These are phyloP conservation scores for Fomitiporia mediterranea DNA, from an alignment of 1,284 basidiomycete genomes.

Conservation along the genomic window DNA sequence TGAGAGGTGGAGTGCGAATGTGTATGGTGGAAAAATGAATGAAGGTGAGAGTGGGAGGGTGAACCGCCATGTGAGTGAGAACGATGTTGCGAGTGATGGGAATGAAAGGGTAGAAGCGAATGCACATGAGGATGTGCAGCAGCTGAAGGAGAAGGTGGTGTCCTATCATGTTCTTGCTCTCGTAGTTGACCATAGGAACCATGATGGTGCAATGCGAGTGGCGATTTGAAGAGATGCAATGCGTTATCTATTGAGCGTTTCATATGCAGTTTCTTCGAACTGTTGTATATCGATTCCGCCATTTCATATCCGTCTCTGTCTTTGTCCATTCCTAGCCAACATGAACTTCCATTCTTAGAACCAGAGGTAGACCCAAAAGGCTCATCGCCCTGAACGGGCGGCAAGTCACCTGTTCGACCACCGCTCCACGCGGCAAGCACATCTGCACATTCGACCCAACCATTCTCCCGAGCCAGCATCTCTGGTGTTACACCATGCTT, in stretches of 20 bases:
- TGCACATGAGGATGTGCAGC: background rate
- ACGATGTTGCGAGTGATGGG: background rate
- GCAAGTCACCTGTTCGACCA: constrained; percentile 12
- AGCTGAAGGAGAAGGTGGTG: constrained; percentile 14
- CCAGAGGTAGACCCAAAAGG: background rate
- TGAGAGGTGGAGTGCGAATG: constrained; percentile 12
- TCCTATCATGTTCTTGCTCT: background rate
- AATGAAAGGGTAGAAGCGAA: background rate
- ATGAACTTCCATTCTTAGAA: background rate
- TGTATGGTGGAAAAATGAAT: constrained; percentile 5
- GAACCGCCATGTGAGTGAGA: constrained; percentile 3
- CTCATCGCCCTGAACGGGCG: constrained; percentile 7
- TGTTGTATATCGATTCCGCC: background rate
- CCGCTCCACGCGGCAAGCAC: constrained; percentile 14
- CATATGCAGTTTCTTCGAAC: constrained; percentile 15
- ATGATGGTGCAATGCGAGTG: constrained; percentile 14
- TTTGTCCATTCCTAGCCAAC: background rate
- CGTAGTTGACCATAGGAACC: constrained; percentile 15
- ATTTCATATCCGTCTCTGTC: background rate
- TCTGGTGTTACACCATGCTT: constrained; percentile 44
- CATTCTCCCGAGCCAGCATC: constrained; percentile 18
- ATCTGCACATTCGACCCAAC: constrained; percentile 21
- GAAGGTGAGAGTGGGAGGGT: constrained; percentile 4
- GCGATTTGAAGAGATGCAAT: constrained; percentile 15
- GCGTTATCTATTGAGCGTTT: constrained; percentile 21